phyloP scores from a whole-genome alignment of 2,329 filamentous ascomycete genomes.

The Cordyceps cateniannulata region DNA sequence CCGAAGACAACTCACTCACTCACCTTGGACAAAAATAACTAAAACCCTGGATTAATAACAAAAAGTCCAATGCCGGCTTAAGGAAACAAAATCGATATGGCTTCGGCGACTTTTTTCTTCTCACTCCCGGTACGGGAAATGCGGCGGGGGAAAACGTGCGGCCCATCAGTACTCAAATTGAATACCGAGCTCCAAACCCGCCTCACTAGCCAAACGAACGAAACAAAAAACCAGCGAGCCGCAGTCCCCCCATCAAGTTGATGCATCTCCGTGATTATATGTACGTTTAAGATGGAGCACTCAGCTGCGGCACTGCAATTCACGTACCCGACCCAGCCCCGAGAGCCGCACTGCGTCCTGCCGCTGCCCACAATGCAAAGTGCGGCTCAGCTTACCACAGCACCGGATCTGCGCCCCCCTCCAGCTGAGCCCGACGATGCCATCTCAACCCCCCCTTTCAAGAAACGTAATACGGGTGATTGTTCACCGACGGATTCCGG shows the following conservation, averaged over 20 bases:
- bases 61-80: too few relatives aligned
- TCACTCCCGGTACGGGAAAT: neutral
- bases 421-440: neutral
- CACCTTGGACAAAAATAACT: too few relatives aligned
- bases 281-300: neutral
- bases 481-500: neutral
- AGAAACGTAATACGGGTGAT: neutral
- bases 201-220: neutral
- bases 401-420: neutral
- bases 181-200: neutral
- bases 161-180: neutral
- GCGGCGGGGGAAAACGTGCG: neutral
- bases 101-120: neutral
- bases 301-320: too few relatives aligned
- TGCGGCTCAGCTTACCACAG: neutral
- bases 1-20: too few relatives aligned
- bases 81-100: neutral
- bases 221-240: neutral
- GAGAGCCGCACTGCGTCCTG: neutral
- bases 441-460: neutral
- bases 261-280: too few relatives aligned
- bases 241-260: neutral
- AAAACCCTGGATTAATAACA: neutral
- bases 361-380: too few relatives aligned
- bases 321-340: neutral